Base-by-base conservation (phyloP, 2,329 filamentous ascomycete species). In the Apiospora marii region DNA sequence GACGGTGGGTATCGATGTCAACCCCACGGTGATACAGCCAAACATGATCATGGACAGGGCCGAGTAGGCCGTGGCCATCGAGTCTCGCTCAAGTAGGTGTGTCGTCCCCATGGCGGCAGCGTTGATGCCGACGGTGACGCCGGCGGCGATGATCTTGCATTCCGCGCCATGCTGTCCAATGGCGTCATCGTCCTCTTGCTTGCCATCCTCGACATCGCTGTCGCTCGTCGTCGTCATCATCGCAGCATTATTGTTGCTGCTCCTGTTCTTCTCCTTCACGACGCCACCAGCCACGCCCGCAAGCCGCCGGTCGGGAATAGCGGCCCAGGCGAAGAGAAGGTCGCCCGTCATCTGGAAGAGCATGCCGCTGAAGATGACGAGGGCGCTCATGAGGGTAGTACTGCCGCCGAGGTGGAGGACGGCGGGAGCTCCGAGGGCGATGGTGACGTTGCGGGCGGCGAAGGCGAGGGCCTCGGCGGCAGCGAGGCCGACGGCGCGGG, bases 61-160 rank as follows among this genome's bases (percentile, higher is more conserved):
- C 2, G 88, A 87, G 75, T 90, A 90, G 0, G 88, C 87, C 2
- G 87, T 87, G 4, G 88, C 86, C 0, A 82, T 84, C 74, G 86
- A 89, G 70, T 82, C 82, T 10, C 83, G 84, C 78, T 90, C 87
- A 72, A 90, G 89, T 19, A 90, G 81, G 73, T 89, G 87, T 0
- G 88, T 84, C 0, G 89, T 88, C 2, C 89, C 89, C 87, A 91
- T 89, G 4, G 89, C 89, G 0, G 88, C 88, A 0, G 87, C 87
- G 74, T 90, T 91, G 81, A 90, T 85, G 3, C 89, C 89, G 68
- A 90, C 83, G 0, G 87, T 83, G 48, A 88, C 83, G 48, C 88
- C 89, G 0, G 85, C 82, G 0, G 87, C 87, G 2, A 90, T 83
- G 0, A 80, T 84, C 78, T 70, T 83, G 14, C 72, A 72, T 12